Evolutionary conservation across 331 rosid species (phyloP).

Genomic region (Acacia pycnantha): DNA sequence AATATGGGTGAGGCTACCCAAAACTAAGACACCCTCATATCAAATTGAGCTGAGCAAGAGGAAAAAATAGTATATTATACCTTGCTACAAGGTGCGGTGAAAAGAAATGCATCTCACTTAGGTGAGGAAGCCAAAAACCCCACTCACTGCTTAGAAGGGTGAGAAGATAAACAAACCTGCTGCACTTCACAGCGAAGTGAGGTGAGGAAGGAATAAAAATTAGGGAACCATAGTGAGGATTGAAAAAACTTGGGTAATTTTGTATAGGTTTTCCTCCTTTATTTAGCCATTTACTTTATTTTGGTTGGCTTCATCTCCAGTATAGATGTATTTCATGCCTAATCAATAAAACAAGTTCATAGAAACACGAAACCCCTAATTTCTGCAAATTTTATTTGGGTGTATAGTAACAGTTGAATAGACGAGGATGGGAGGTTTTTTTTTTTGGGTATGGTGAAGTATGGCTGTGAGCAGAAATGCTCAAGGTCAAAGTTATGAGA

Average conservation of each 20-base stretch:
- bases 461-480: slow-evolving; percentile 17
- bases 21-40: neutral
- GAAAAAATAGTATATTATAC: neutral
- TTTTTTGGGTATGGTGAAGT: slow-evolving; percentile 12
- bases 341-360: neutral
- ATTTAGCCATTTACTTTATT: neutral
- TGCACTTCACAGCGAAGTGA: neutral
- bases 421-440: neutral
- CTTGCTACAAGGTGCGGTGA: neutral
- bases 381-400: neutral
- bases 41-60: neutral
- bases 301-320: neutral
- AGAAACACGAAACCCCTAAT: neutral
- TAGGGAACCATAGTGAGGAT: neutral
- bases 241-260: neutral
- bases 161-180: neutral
- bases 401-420: neutral
- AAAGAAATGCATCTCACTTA: neutral
- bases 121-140: neutral
- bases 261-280: neutral
- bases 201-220: neutral
- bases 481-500: slow-evolving; percentile 18
- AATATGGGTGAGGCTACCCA: neutral
- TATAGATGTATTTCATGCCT: neutral
- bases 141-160: neutral